Evolutionary conservation across 2,329 filamentous ascomycete species (phyloP).

Genomic region (Colletotrichum magnum): DNA sequence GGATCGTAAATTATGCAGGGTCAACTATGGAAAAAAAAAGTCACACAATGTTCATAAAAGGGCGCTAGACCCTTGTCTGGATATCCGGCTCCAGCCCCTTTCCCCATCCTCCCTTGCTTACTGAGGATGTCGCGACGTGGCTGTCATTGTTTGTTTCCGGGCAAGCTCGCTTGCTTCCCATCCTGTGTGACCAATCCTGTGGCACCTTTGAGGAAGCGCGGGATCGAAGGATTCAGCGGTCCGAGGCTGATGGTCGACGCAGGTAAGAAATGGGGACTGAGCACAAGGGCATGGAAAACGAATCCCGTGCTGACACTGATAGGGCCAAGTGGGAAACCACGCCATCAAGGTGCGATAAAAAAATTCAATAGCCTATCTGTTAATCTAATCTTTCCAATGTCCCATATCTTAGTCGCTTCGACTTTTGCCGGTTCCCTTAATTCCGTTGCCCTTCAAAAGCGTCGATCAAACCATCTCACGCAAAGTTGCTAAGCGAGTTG

Average conservation of each 20-base stretch:
- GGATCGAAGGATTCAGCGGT: slow-evolving; percentile 9
- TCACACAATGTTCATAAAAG: background rate
- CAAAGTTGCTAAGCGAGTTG: background rate
- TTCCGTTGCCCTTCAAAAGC: background rate
- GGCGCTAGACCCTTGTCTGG: slow-evolving; percentile 8
- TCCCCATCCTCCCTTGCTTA: background rate
- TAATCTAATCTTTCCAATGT: too few relatives aligned
- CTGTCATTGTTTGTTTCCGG: background rate
- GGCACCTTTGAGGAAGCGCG: slow-evolving; percentile 7
- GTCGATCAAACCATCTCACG: background rate
- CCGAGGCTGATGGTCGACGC: slow-evolving; percentile 1
- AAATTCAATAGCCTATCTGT: too few relatives aligned
- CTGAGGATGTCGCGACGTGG: slow-evolving; percentile 11
- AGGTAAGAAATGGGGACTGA: slow-evolving; percentile 8
- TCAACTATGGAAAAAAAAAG: background rate
- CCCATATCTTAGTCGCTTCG: background rate
- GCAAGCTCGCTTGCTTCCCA: background rate
- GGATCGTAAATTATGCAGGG: slow-evolving; percentile 25
- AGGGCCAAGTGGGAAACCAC: too few relatives aligned
- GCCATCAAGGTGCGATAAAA: too few relatives aligned
- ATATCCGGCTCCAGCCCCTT: slow-evolving; percentile 12
- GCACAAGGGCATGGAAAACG: background rate
- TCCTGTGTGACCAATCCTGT: slow-evolving; percentile 8
- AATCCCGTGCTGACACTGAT: too few relatives aligned
- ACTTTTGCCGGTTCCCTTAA: background rate